phyloP scores from a whole-genome alignment of 2,329 filamentous ascomycete genomes.

The Berkeleyomyces rouxiae region DNA sequence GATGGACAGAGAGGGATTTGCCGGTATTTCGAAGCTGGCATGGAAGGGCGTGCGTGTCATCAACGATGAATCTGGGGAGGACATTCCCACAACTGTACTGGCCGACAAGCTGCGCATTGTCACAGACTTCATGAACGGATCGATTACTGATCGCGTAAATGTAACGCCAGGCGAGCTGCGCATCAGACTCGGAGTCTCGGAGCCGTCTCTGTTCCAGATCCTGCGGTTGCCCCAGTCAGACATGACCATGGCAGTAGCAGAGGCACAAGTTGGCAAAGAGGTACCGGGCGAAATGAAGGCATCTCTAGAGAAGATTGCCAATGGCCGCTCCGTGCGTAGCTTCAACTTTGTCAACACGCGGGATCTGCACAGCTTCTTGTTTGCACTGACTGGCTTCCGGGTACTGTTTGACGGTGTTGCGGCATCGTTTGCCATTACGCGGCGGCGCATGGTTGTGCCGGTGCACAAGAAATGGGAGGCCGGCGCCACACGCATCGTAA shows the following conservation, averaged over 20 bases:
- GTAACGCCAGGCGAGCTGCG: slow-evolving; percentile 59
- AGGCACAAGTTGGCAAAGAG: slow-evolving; percentile 46
- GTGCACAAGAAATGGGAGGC: slow-evolving; percentile 94
- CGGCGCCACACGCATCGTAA: slow-evolving; percentile 59
- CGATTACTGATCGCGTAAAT: slow-evolving; percentile 70
- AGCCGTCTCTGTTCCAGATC: slow-evolving; percentile 45
- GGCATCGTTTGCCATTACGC: slow-evolving; percentile 61
- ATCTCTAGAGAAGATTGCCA: slow-evolving; percentile 42
- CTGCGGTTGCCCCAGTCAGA: slow-evolving; percentile 61
- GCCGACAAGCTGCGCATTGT: slow-evolving; percentile 63
- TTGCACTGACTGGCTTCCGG: slow-evolving; percentile 60
- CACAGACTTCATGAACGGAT: slow-evolving; percentile 58
- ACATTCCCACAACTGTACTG: slow-evolving; percentile 49
- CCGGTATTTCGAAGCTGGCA: slow-evolving; percentile 32
- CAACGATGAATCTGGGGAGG: slow-evolving; percentile 49
- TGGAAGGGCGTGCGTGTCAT: slow-evolving; percentile 58
- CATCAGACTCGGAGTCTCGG: slow-evolving; percentile 45
- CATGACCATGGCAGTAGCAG: slow-evolving; percentile 57
- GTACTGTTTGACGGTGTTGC: slow-evolving; percentile 62
- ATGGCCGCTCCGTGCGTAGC: slow-evolving; percentile 50
- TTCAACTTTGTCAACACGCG: slow-evolving; percentile 48
- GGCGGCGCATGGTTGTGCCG: slow-evolving; percentile 74
- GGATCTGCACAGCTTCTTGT: slow-evolving; percentile 65
- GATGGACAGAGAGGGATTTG: slow-evolving; percentile 32
- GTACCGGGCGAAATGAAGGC: slow-evolving; percentile 45